A percentile compares a stretch with the other conserved stretches of the same genome.
Evolutionary conservation across 2,329 filamentous ascomycete genomes (phyloP).

Genomic region (Pseudocercospora eumusae): DNA sequence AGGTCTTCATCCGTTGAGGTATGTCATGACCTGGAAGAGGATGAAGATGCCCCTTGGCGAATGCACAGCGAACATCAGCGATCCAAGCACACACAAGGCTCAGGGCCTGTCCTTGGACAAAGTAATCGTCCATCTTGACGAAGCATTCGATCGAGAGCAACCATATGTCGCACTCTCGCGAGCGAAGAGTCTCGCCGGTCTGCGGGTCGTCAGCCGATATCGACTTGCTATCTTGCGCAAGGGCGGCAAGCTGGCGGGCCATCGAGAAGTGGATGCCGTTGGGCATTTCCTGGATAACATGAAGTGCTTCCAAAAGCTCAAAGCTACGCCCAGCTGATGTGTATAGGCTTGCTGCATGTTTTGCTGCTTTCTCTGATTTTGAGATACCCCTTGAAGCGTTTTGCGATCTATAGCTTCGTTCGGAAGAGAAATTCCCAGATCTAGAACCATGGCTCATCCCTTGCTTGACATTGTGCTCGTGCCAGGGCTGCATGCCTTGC

Average conservation of each 20-base stretch:
- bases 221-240: constrained; percentile 42
- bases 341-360: not conserved
- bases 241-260: constrained; percentile 59
- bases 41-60: no score
- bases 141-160: constrained; percentile 59
- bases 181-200: constrained; percentile 49
- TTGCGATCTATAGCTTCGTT: not conserved
- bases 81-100: constrained; percentile 35
- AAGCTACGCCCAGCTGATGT: not conserved
- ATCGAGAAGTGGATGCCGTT: constrained; percentile 57
- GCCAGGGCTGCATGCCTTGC: constrained; percentile 8
- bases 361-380: constrained; percentile 1
- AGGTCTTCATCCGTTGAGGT: no score
- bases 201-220: not conserved
- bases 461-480: constrained; percentile 11
- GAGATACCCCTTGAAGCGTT: not conserved
- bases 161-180: constrained; percentile 63
- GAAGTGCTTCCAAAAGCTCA: not conserved
- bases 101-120: constrained; percentile 64
- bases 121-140: constrained; percentile 56
- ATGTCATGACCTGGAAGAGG: no score
- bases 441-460: constrained; percentile 6
- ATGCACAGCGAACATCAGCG: not conserved
- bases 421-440: not conserved
- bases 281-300: no score